Conservation (phyloP, 495 filamentous ascomycete species). For the Talaromyces thailandensis region DNA sequence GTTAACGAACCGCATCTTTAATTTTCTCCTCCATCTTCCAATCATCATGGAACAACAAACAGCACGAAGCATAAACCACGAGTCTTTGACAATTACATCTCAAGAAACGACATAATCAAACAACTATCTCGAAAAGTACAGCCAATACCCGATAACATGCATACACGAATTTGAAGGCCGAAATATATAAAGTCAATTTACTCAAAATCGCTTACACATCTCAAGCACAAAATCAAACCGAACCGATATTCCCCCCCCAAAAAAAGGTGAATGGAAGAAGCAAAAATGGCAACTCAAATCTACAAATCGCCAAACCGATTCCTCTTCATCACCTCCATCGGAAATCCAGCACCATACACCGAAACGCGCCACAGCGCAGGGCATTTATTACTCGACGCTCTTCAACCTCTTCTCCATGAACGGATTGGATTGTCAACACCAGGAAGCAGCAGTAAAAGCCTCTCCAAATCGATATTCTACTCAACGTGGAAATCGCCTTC, state of each 20-base stretch:
- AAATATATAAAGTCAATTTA: background rate
- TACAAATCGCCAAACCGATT: constrained; percentile 21
- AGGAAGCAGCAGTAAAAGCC: background rate
- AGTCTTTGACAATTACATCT: background rate
- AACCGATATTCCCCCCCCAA: background rate
- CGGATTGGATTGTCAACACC: constrained; percentile 25
- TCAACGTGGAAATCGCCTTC: constrained; percentile 60
- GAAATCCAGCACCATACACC: constrained; percentile 56
- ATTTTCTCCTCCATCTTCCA: background rate
- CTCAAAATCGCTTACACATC: background rate
- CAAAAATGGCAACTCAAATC: constrained; percentile 10
- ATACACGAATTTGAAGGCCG: background rate
- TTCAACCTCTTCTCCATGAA: constrained; percentile 35
- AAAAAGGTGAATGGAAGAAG: background rate
- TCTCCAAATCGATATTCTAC: constrained; percentile 37
- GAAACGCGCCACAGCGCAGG: constrained; percentile 76
- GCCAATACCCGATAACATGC: background rate
- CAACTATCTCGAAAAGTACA: background rate
- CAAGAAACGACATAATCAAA: background rate
- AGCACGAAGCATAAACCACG: background rate
- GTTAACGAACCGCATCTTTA: background rate
- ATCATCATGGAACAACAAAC: background rate
- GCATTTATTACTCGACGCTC: constrained; percentile 54
- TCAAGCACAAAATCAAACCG: background rate
- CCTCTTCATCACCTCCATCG: constrained; percentile 63